A percentile compares a stretch with the other conserved stretches of the same genome.
Evolutionary conservation across 768 basidiomycete genomes (phyloP).

Genomic region (Baorangia bicolor): DNA sequence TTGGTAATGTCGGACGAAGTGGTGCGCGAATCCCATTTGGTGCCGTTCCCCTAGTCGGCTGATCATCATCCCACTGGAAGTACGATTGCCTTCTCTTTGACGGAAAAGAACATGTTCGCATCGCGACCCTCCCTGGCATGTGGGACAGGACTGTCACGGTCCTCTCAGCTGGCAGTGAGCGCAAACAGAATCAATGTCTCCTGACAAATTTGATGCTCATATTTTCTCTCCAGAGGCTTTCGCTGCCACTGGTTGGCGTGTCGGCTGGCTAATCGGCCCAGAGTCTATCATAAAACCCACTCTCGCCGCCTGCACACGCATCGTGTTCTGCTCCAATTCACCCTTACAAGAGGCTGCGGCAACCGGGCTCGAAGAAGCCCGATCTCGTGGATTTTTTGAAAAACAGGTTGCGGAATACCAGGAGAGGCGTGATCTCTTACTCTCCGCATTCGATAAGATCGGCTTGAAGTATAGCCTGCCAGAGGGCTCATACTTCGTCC

Average conservation of each 20-base stretch:
- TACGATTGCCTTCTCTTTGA: constrained; percentile 95
- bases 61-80: constrained; percentile 37
- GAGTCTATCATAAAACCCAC: constrained; percentile 79
- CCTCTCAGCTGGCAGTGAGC: constrained; percentile 89
- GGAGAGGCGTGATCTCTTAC: constrained; percentile 74
- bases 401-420: constrained; percentile 74
- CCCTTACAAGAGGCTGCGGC: constrained; percentile 95
- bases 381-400: constrained; percentile 71
- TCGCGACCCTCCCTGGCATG: constrained; percentile 95
- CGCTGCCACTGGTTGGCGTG: constrained; percentile 95
- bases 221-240: constrained; percentile 69
- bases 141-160: constrained; percentile 98
- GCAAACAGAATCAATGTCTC: neutral
- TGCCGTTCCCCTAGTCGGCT: neutral
- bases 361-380: constrained; percentile 80
- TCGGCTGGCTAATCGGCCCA: constrained; percentile 95
- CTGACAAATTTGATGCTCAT: neutral
- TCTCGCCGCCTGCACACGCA: constrained; percentile 87
- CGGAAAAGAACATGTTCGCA: constrained; percentile 83
- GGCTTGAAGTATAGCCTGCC: constrained; percentile 87
- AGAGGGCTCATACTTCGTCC: constrained; percentile 88
- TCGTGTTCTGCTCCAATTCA: constrained; percentile 94
- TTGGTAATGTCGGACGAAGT: constrained; percentile 97
- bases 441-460: constrained; percentile 75
- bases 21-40: constrained; percentile 44